Conservation (phyloP, 2,329 filamentous ascomycete genomes). For the Tolypocladium tundrense region DNA sequence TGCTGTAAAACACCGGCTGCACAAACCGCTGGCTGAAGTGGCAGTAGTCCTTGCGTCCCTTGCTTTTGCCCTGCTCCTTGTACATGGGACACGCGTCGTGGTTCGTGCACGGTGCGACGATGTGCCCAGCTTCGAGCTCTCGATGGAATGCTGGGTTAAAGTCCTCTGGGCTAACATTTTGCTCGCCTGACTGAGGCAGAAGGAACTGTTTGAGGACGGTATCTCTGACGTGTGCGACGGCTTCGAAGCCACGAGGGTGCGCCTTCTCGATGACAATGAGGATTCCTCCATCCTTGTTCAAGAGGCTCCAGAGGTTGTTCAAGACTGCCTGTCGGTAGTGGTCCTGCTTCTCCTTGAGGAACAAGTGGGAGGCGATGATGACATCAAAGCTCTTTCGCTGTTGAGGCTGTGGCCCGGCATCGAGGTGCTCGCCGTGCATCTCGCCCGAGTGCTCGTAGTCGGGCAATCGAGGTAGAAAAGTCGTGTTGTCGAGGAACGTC, state of each 20-base stretch:
- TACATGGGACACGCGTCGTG: constrained; percentile 89
- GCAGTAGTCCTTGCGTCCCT: constrained; percentile 80
- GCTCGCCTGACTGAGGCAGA: constrained; percentile 32
- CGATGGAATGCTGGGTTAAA: constrained; percentile 28
- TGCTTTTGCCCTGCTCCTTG: constrained; percentile 53
- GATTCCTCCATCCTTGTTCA: constrained; percentile 76
- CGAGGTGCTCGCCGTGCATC: constrained; percentile 46
- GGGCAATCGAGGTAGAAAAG: constrained; percentile 83
- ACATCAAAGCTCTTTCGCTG: constrained; percentile 76
- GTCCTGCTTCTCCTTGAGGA: constrained; percentile 67
- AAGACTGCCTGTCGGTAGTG: constrained; percentile 69
- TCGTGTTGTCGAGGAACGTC: constrained; percentile 73
- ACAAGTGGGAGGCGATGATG: constrained; percentile 76
- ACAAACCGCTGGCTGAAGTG: constrained; percentile 85
- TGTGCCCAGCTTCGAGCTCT: constrained; percentile 49
- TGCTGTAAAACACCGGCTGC: constrained; percentile 71
- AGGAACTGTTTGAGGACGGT: constrained; percentile 70
- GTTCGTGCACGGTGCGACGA: constrained; percentile 75
- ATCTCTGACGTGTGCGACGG: constrained; percentile 73
- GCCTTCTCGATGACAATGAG: constrained; percentile 86
- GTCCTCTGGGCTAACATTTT: constrained; percentile 21
- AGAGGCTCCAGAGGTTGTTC: constrained; percentile 80
- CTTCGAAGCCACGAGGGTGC: constrained; percentile 83
- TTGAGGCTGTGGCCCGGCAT: constrained; percentile 43
- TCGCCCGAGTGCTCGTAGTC: constrained; percentile 64